These are phyloP conservation scores for Kwoniella dendrophila DNA, from an alignment of 768 basidiomycete species.

Conservation along the genomic window DNA sequence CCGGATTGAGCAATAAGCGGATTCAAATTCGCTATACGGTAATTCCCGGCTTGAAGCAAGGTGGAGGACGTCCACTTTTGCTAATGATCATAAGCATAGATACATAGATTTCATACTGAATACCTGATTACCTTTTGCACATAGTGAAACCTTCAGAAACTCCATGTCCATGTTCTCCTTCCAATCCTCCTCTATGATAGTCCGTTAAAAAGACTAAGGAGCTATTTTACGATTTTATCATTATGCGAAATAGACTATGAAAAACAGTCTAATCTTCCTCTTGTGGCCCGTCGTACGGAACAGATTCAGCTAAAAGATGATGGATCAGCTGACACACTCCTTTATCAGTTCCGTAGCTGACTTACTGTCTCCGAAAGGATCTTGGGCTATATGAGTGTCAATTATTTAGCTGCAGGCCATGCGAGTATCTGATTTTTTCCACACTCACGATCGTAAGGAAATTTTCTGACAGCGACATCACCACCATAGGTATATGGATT, in stretches of 20 bases:
- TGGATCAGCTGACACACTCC: background rate
- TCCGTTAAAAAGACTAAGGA: too few species aligned
- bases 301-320: background rate
- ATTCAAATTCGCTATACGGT: background rate
- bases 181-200: too few species aligned
- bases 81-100: background rate
- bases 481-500: slow-evolving; percentile 34
- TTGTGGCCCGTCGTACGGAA: too few species aligned
- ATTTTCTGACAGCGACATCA: slow-evolving; percentile 39
- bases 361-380: slow-evolving; percentile 22
- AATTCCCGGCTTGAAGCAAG: background rate
- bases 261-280: too few species aligned
- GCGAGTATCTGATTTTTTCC: too few species aligned
- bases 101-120: too few species aligned
- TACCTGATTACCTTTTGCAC: too few species aligned
- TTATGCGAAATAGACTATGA: background rate
- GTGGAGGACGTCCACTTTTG: slow-evolving; percentile 3
- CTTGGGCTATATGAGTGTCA: slow-evolving; percentile 12
- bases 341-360: background rate
- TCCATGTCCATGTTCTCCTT: too few species aligned
- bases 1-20: background rate
- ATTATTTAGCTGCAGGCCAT: background rate
- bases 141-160: too few species aligned
- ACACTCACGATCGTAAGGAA: slow-evolving; percentile 39
- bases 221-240: too few species aligned